Base-by-base conservation (phyloP, 2,329 filamentous ascomycete species). In the Epichloe typhina region DNA sequence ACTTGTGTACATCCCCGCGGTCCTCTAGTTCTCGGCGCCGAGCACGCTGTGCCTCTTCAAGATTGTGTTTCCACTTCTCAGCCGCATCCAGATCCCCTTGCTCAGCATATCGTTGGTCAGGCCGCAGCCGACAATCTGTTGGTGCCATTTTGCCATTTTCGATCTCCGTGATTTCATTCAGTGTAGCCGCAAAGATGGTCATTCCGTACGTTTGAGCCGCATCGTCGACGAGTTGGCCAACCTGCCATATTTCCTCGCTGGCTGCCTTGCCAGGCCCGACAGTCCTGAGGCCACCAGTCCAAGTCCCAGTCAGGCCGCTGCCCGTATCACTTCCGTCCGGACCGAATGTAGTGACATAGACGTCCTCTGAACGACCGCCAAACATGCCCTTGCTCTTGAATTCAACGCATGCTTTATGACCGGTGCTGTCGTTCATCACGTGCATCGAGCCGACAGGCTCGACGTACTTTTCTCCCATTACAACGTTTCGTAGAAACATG, bases 371-470 rank as follows among this genome's bases (percentile, higher is more conserved):
- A 51, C 93, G 82, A 13, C 93, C 93, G 35, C 91, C 90, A 69
- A 97, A 98, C 88, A 98, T 95, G 57, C 93, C 91, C 63, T 93
- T 94, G 50, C 84, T 81, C 64, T 93, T 94, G 72, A 98, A 98
- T 52, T 91, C 89, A 45, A 88, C 81, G n/a, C 84, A 75, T 1
- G 89, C 87, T 63, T 88, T 90, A 57, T 86, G 82, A 7, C 90
- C 88, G 0, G 83, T 88, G 5, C 78, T 84, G 61, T 98, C 93
- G 64, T 91, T 91, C 56, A 80, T 71, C 36, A 98, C 79, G 23
- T 83, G 82, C 87, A 97, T 93, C 42, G 80, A 88, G 44, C 90
- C 90, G 1, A 94, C 88, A 0, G 93, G 93, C 68, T 98, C 93
- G 12, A 97, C 82, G 63, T 98, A 98, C 68, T 97, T 98, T 68